These are phyloP conservation scores for Tylopilus rubrobrunneus DNA, from an alignment of 768 basidiomycete genomes.

Conservation along the genomic window DNA sequence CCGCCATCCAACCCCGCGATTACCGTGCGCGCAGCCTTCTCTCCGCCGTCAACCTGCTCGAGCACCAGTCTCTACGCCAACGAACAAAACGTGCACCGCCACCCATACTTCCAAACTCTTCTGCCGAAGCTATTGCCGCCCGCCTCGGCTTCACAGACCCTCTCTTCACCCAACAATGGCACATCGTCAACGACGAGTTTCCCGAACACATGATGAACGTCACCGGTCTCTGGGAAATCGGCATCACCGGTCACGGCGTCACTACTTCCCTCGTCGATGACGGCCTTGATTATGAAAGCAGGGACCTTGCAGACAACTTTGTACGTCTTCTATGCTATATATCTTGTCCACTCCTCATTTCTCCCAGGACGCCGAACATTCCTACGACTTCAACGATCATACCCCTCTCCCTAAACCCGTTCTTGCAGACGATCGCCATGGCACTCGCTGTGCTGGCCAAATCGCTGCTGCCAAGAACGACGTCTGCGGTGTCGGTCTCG, in stretches of 20 bases:
- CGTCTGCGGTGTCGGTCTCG: constrained; percentile 92
- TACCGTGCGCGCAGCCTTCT: constrained; percentile 41
- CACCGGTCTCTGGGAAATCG: constrained; percentile 88
- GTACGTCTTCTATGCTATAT: constrained; percentile 46
- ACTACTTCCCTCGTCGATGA: constrained; percentile 92
- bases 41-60: constrained; percentile 56
- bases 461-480: constrained; percentile 90
- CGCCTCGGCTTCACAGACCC: constrained; percentile 77
- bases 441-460: constrained; percentile 97
- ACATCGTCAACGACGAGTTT: constrained; percentile 82
- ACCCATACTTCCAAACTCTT: constrained; percentile 38
- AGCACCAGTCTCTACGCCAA: constrained; percentile 60
- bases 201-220: constrained; percentile 89
- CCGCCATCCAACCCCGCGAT: constrained; percentile 35
- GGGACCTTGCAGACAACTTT: constrained; percentile 88
- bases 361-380: constrained; percentile 73
- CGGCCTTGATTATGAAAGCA: constrained; percentile 85
- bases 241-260: constrained; percentile 82
- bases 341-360: background rate
- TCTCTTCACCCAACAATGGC: constrained; percentile 85
- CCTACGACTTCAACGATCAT: constrained; percentile 97
- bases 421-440: constrained; percentile 90
- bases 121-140: constrained; percentile 46
- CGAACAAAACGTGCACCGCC: constrained; percentile 76
- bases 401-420: constrained; percentile 80